Conservation (phyloP, 2,329 filamentous ascomycete species). For the Emergomyces pasteurianus region DNA sequence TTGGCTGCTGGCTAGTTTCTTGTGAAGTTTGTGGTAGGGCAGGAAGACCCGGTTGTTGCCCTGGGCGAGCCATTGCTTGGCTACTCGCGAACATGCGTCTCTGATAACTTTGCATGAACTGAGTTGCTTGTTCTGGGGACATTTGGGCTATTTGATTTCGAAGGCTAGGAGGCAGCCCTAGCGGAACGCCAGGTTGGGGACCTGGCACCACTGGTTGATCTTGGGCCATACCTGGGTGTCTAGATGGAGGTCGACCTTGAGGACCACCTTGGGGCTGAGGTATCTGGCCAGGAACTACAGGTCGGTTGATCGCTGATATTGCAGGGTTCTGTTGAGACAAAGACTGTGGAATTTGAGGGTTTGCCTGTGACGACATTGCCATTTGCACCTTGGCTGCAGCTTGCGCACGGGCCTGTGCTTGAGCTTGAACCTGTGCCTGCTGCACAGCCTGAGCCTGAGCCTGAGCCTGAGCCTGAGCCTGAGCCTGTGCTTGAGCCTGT, state of each 20-base stretch:
- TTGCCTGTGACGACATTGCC: conserved; percentile 33
- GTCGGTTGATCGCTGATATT: conserved; percentile 34
- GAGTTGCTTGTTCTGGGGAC: conserved; percentile 23
- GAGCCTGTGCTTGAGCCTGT: not conserved
- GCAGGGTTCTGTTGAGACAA: conserved; percentile 29
- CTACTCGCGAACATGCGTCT: conserved; percentile 21
- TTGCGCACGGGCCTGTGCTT: conserved; percentile 30
- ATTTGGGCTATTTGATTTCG: conserved; percentile 26
- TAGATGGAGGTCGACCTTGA: conserved; percentile 25
- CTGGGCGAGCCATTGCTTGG: conserved; percentile 21
- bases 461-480: not conserved
- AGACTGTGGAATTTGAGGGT: conserved; percentile 25
- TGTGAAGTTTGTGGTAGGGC: conserved; percentile 21
- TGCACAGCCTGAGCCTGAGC: conserved; percentile 18
- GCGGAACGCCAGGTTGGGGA: conserved; percentile 22
- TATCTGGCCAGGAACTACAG: conserved; percentile 28
- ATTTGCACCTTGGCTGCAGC: conserved; percentile 35
- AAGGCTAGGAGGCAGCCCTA: conserved; percentile 22
- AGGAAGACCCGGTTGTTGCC: conserved; percentile 19
- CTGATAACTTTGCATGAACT: conserved; percentile 23
- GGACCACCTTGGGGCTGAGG: conserved; percentile 24
- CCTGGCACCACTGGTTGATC: conserved; percentile 22
- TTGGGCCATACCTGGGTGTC: conserved; percentile 22
- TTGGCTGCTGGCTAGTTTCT: conserved; percentile 23
- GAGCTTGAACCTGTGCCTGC: conserved; percentile 21